phyloP scores from a whole-genome alignment of 139 green algal genomes.

The Chlamydomonas urium region DNA sequence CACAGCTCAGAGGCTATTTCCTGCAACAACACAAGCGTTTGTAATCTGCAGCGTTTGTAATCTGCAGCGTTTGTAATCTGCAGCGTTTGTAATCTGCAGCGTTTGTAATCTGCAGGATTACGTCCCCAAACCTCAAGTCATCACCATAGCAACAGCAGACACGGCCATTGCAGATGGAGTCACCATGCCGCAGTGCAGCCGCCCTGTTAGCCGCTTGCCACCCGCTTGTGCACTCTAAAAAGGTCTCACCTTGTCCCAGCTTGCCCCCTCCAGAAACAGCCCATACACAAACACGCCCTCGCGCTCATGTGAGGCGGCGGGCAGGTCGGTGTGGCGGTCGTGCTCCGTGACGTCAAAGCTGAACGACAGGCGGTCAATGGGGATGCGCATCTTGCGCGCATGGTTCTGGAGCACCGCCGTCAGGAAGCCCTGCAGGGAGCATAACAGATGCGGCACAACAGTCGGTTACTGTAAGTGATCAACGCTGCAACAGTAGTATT shows the following conservation, averaged over 20 bases:
- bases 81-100: no score
- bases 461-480: no score
- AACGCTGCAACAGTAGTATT: no score
- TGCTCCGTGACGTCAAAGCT: slow-evolving; percentile 39
- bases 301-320: background rate
- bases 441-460: no score
- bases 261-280: slow-evolving; percentile 69
- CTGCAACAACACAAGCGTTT: no score
- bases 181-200: background rate
- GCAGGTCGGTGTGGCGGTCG: background rate
- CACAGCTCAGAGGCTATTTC: no score
- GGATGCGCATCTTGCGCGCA: slow-evolving; percentile 51
- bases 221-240: background rate
- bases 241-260: slow-evolving; percentile 47
- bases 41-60: no score
- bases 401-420: slow-evolving; percentile 76
- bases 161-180: no score
- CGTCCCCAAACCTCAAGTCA: no score
- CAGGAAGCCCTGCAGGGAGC: slow-evolving; percentile 78
- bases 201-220: background rate
- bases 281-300: slow-evolving; percentile 64
- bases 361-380: slow-evolving; percentile 73
- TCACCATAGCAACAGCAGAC: no score
- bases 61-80: no score
- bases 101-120: no score